These are phyloP conservation scores for Colletotrichum noveboracense DNA, from an alignment of 2,329 filamentous ascomycete species.

Conservation along the genomic window DNA sequence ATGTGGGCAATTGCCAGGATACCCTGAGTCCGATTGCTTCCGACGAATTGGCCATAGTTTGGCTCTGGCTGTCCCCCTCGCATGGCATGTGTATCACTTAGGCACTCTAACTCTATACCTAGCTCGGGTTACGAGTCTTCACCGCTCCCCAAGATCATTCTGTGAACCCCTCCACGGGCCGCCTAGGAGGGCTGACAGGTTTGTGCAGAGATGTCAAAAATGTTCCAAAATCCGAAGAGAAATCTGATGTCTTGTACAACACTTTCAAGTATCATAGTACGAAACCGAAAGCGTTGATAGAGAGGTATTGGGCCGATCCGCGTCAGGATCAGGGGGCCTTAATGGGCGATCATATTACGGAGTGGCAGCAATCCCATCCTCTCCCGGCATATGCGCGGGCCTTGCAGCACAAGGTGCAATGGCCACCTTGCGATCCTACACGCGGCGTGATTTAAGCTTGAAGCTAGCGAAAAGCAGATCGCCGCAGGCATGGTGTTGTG, in stretches of 20 bases:
- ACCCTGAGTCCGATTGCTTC: background rate
- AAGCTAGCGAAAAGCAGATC: background rate
- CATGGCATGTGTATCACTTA: background rate
- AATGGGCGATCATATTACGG: background rate
- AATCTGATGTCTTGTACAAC: background rate
- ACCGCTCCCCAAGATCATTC: background rate
- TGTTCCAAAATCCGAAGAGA: background rate
- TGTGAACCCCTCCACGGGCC: background rate
- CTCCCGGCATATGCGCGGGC: background rate
- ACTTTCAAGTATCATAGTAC: background rate
- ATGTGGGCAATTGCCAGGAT: background rate
- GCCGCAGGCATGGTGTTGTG: background rate
- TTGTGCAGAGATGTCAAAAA: background rate
- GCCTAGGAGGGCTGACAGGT: background rate
- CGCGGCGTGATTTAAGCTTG: constrained; percentile 6
- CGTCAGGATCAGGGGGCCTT: background rate
- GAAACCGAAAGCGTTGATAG: background rate
- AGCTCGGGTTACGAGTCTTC: background rate
- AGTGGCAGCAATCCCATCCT: background rate
- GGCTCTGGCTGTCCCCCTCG: background rate
- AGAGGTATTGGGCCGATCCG: background rate
- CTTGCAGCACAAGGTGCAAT: background rate
- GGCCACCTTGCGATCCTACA: background rate
- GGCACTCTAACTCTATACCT: background rate
- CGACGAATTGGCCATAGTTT: background rate